A percentile compares a stretch with the other conserved stretches of the same genome.
phyloP scores from a whole-genome alignment of 73 alveolate species.

The Tetrahymena thermophila region DNA sequence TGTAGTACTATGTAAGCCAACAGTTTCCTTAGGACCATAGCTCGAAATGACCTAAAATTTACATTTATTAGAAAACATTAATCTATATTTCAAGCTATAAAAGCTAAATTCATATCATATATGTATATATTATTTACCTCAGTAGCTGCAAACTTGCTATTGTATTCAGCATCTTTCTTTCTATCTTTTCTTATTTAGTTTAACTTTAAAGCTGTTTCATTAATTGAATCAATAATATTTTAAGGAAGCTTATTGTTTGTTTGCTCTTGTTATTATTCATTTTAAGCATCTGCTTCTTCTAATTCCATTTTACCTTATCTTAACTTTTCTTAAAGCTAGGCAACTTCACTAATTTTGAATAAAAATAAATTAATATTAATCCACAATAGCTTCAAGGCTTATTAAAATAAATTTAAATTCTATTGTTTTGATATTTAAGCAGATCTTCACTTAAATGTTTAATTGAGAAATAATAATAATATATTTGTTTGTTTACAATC shows the following conservation, averaged over 20 bases:
- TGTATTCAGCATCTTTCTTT: slow-evolving; percentile 5
- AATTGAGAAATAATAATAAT: not conserved
- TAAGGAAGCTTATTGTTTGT: slow-evolving; percentile 1
- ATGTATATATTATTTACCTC: not conserved
- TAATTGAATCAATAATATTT: not conserved
- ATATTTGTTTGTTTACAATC: slow-evolving; percentile 37
- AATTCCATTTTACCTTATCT: slow-evolving; percentile 3
- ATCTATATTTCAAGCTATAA: no score
- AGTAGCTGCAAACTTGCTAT: slow-evolving; percentile 25
- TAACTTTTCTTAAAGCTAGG: slow-evolving; percentile 16
- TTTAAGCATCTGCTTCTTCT: slow-evolving; percentile 9
- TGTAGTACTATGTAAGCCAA: not conserved
- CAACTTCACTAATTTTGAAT: slow-evolving; percentile 1
- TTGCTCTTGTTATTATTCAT: not conserved
- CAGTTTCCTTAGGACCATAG: slow-evolving; percentile 13
- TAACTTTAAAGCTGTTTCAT: slow-evolving; percentile 9
- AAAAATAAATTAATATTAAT: not conserved
- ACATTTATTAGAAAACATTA: not conserved
- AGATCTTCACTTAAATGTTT: not conserved
- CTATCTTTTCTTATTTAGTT: slow-evolving; percentile 13
- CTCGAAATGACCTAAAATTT: slow-evolving; percentile 4
- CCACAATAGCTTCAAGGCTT: not conserved
- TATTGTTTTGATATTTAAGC: no score
- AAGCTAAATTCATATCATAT: not conserved
- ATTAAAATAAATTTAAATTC: no score